Conservation (phyloP, 2,329 filamentous ascomycete species). For the Phaeosphaeria sp. region DNA sequence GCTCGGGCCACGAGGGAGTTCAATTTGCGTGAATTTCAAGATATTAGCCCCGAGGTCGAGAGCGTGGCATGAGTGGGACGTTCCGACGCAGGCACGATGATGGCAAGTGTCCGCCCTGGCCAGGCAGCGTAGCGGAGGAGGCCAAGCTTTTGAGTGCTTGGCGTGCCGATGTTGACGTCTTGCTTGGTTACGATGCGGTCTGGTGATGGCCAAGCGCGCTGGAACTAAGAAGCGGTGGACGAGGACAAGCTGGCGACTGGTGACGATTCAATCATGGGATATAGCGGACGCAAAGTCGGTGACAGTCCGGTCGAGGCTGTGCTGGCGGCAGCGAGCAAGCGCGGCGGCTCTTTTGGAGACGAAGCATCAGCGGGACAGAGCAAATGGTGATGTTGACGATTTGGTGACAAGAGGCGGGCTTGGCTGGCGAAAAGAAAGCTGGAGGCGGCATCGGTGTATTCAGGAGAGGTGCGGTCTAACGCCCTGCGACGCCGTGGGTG, state of each 20-base stretch:
- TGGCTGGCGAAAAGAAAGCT: constrained; percentile 14
- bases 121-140: constrained; percentile 7
- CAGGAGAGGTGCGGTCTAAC: constrained; percentile 14
- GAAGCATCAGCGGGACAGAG: neutral
- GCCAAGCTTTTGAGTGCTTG: constrained; percentile 20
- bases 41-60: neutral
- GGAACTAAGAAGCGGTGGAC: neutral
- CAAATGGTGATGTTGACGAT: constrained; percentile 10
- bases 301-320: constrained; percentile 14
- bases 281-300: neutral
- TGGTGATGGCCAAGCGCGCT: constrained; percentile 8
- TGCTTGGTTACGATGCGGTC: constrained; percentile 2
- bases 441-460: neutral
- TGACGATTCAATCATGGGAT: neutral
- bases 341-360: neutral
- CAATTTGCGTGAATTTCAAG: neutral
- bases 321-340: constrained; percentile 9
- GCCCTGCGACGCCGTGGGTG: constrained; percentile 18
- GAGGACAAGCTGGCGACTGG: neutral
- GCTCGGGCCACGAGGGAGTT: neutral
- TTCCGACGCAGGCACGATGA: neutral
- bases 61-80: neutral
- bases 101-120: neutral
- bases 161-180: constrained; percentile 8
- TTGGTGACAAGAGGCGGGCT: constrained; percentile 2